These are phyloP conservation scores for Sphagnum tenellum DNA, from an alignment of 225 moss, liverwort and hornwort genomes.

Conservation along the genomic window DNA sequence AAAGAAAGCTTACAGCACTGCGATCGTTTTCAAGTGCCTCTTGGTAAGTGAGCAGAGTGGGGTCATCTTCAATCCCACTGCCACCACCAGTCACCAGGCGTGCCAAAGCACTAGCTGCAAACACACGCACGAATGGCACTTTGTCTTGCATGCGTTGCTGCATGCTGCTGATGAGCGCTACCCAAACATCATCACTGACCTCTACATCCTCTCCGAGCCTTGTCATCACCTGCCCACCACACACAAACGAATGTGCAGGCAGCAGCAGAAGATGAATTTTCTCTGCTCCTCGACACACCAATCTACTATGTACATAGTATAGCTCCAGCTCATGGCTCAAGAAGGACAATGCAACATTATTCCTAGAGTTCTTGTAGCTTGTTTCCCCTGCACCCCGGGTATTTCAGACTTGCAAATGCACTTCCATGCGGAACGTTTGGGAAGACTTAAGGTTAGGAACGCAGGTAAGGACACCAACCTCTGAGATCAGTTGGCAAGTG, in stretches of 20 bases:
- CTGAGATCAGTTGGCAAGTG: slow-evolving; percentile 75
- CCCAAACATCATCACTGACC: slow-evolving; percentile 66
- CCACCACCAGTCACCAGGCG: slow-evolving; percentile 49
- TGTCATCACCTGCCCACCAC: slow-evolving; percentile 48
- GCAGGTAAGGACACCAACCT: slow-evolving; percentile 26
- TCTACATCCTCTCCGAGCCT: slow-evolving; percentile 58
- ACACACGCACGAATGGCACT: slow-evolving; percentile 59
- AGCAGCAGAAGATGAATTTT: neutral
- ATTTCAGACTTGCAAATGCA: too few relatives aligned
- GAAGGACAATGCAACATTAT: too few relatives aligned
- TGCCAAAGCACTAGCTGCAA: slow-evolving; percentile 79
- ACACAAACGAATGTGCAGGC: neutral
- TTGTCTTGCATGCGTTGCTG: slow-evolving; percentile 80
- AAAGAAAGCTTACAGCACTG: slow-evolving; percentile 49
- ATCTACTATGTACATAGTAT: too few relatives aligned
- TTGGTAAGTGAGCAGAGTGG: slow-evolving; percentile 55
- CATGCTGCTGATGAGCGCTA: slow-evolving; percentile 58
- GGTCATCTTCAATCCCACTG: slow-evolving; percentile 62
- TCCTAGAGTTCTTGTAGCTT: too few relatives aligned
- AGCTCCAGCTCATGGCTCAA: too few relatives aligned
- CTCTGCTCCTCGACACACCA: neutral
- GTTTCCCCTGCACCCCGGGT: neutral
- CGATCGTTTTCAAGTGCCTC: slow-evolving; percentile 61
- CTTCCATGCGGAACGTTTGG: neutral
- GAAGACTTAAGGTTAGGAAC: neutral